These are phyloP conservation scores for Fistulina hepatica DNA, from an alignment of 1,284 basidiomycete species.

Conservation along the genomic window DNA sequence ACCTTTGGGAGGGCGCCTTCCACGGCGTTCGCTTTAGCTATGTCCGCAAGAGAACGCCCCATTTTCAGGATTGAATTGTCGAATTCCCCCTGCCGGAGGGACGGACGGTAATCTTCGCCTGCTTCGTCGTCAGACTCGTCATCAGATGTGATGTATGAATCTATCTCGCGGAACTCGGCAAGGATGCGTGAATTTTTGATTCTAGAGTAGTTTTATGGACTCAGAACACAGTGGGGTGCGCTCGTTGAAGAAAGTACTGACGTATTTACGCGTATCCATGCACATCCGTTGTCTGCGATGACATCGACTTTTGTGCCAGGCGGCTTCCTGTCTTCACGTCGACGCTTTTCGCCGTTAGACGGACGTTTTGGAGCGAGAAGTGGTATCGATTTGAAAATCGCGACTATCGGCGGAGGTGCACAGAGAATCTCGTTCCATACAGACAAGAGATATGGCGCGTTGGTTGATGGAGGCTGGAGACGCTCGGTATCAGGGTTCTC, in stretches of 20 bases:
- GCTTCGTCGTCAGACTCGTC: constrained; percentile 34
- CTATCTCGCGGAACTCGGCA: constrained; percentile 70
- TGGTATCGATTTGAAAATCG: constrained; percentile 46
- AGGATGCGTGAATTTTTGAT: constrained; percentile 66
- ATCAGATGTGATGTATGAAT: constrained; percentile 66
- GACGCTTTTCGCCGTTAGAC: constrained; percentile 8
- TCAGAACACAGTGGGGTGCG: neutral
- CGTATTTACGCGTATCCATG: constrained; percentile 82
- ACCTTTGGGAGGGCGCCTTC: constrained; percentile 30
- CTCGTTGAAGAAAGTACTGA: constrained; percentile 31
- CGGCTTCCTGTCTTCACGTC: constrained; percentile 22
- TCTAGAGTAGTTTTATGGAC: constrained; percentile 26
- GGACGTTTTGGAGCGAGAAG: constrained; percentile 12
- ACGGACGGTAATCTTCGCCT: constrained; percentile 20
- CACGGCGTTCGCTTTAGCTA: constrained; percentile 43
- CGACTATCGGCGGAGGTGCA: constrained; percentile 44
- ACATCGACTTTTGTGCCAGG: constrained; percentile 66
- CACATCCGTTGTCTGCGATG: constrained; percentile 58
- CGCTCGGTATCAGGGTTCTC: constrained; percentile 31
- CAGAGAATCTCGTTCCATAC: constrained; percentile 68
- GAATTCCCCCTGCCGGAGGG: constrained; percentile 39
- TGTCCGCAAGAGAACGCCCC: constrained; percentile 49
- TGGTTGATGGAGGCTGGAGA: constrained; percentile 48
- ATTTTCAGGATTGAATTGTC: constrained; percentile 64
- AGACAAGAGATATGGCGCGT: constrained; percentile 63